Evolutionary conservation across 164 flowering plant genomes (phyloP).

Genomic region (Sextonia rubra): DNA sequence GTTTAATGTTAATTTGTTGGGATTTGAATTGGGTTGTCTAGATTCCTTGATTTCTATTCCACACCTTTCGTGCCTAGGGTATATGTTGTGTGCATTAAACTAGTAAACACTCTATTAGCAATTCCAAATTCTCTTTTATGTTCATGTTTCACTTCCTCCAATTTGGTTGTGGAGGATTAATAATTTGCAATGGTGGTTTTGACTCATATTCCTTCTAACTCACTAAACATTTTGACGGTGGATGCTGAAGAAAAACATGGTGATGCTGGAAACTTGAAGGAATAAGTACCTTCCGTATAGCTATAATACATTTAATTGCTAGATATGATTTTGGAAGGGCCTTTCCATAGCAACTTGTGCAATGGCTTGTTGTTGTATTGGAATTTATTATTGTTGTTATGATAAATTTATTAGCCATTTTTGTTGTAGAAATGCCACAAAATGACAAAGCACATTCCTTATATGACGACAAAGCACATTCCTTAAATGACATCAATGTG

Average conservation of each 20-base stretch:
- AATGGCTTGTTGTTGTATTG: too few relatives aligned
- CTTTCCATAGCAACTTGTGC: too few relatives aligned
- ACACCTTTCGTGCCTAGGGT: too few relatives aligned
- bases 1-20: background rate
- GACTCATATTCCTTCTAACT: slow-evolving; percentile 25
- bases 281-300: slow-evolving; percentile 44
- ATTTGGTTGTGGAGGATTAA: background rate
- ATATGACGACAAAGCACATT: too few relatives aligned
- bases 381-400: too few relatives aligned
- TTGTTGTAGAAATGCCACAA: background rate
- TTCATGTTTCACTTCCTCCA: background rate
- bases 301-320: background rate
- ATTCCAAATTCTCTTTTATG: background rate
- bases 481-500: background rate
- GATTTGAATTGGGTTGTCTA: background rate
- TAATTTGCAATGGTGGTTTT: background rate
- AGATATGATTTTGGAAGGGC: background rate
- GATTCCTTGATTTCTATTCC: background rate
- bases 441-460: background rate
- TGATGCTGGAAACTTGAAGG: slow-evolving; percentile 45
- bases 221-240: slow-evolving; percentile 32
- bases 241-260: slow-evolving; percentile 49
- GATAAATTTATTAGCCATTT: background rate
- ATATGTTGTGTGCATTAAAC: too few relatives aligned
- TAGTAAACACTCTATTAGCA: background rate